These are phyloP conservation scores for Paxillus involutus DNA, from an alignment of 768 basidiomycete genomes.

Conservation along the genomic window DNA sequence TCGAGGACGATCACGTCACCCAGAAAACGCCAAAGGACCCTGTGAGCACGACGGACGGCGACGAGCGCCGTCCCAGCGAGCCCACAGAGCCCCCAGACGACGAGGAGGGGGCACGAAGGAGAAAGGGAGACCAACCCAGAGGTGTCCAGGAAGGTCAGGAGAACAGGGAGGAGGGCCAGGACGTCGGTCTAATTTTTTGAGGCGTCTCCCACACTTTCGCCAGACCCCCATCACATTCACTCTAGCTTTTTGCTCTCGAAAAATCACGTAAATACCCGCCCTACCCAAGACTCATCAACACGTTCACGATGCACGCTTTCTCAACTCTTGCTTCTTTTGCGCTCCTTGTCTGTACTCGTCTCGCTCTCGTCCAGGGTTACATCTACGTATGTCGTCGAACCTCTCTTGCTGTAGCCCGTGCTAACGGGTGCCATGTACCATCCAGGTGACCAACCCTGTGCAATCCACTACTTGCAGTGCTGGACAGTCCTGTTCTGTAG, in stretches of 20 bases:
- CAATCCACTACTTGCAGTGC: slow-evolving; percentile 47
- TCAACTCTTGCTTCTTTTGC: slow-evolving; percentile 12
- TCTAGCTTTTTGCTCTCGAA: slow-evolving; percentile 6
- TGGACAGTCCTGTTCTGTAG: slow-evolving; percentile 51
- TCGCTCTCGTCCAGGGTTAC: slow-evolving; percentile 11
- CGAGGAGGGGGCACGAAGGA: too few species aligned
- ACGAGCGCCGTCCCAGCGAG: too few species aligned
- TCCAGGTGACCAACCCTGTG: slow-evolving; percentile 49
- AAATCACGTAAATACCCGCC: not conserved
- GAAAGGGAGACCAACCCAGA: too few species aligned
- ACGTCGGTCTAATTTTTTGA: too few species aligned
- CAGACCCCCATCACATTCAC: too few species aligned
- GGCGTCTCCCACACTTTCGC: too few species aligned
- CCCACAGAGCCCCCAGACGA: too few species aligned
- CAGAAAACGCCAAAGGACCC: too few species aligned
- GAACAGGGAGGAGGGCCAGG: too few species aligned
- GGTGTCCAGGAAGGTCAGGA: too few species aligned
- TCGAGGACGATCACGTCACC: too few species aligned
- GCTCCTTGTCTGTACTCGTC: slow-evolving; percentile 18
- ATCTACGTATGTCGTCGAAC: slow-evolving; percentile 19
- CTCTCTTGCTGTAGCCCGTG: not conserved
- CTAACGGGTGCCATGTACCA: not conserved
- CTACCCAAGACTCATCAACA: not conserved
- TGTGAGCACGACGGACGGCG: too few species aligned
- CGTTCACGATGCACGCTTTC: slow-evolving; percentile 13